Evolutionary conservation across 495 filamentous ascomycete species (phyloP).

Genomic region (Talaromyces wortmannii): DNA sequence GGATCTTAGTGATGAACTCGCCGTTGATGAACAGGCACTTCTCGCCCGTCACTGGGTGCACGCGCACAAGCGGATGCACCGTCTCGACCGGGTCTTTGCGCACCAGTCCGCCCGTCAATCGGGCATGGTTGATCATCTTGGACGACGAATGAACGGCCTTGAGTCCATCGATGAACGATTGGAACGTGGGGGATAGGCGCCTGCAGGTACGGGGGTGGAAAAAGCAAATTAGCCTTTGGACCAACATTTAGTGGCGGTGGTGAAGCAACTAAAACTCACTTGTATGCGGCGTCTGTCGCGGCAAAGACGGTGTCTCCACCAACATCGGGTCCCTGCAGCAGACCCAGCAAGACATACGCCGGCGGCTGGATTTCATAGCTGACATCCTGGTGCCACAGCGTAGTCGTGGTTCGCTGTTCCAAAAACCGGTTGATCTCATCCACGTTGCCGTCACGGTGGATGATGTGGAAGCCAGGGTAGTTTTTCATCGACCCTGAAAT

Average conservation of each 20-base stretch:
- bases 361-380: constrained; percentile 54
- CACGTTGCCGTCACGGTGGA: constrained; percentile 51
- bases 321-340: constrained; percentile 48
- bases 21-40: constrained; percentile 77
- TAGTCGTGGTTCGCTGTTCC: constrained; percentile 46
- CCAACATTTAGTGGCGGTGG: not conserved
- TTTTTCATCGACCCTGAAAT: constrained; percentile 45
- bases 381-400: constrained; percentile 56
- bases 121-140: constrained; percentile 64
- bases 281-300: constrained; percentile 70
- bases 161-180: constrained; percentile 66
- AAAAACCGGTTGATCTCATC: constrained; percentile 50
- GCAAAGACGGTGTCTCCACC: constrained; percentile 77
- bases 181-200: constrained; percentile 58
- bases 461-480: constrained; percentile 53
- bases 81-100: constrained; percentile 63
- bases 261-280: constrained; percentile 23
- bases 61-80: constrained; percentile 66
- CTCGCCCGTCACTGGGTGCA: constrained; percentile 71
- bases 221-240: not conserved
- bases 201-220: constrained; percentile 5
- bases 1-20: constrained; percentile 71
- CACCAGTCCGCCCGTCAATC: constrained; percentile 53
- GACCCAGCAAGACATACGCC: constrained; percentile 50
- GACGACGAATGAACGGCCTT: constrained; percentile 68